Evolutionary conservation across 164 flowering plant species (phyloP), one percentile per base, ranked within the genome.

Genomic region (Stephania cephalantha): DNA sequence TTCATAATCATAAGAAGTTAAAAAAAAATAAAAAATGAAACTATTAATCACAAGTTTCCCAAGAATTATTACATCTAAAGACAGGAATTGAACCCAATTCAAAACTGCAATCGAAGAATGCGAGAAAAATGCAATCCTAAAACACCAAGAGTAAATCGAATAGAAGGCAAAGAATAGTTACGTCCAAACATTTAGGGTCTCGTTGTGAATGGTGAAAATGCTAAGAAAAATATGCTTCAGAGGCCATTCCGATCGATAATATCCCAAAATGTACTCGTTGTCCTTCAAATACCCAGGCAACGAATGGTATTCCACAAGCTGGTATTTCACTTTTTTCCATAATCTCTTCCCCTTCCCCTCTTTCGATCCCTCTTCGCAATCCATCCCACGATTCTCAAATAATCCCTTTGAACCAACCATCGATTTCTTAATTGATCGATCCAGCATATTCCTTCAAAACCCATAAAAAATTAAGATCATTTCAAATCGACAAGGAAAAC

Each of bases 111-210:
- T 35, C 42, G 4, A 35, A 35, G 42, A 35, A 35, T 35, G 42
- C 42, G 42, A 35, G 42, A 35, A 35, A 35, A 35, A 35, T 2
- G 42, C 42, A 35, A 35, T 35, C 42, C 42, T 35, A 35, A 35
- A 35, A 35, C 42, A 4, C 3, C 42, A 35, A 35, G 42, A 35
- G 42, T 35, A 35, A 35, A 35, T 35, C 42, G 42, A 35, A 35
- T 35, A 35, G 17, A 58, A n/a, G 64, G 64, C 20, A 58, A 25
- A 46, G 58, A 75, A 75, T 53, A 5, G 92, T 88, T 91, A 95
- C 99, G 99, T 95, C 99, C 99, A 93, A 69, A 95, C 94, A 76
- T 95, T 95, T 35, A 95, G 86, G 45, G 99, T 95, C 89, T 93
- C 98, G 66, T 92, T 95, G 81, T 95, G 99, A 76, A 95, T 86